Conservation (phyloP, 148 eudicot genomes). For the Nepenthes gracilis region DNA sequence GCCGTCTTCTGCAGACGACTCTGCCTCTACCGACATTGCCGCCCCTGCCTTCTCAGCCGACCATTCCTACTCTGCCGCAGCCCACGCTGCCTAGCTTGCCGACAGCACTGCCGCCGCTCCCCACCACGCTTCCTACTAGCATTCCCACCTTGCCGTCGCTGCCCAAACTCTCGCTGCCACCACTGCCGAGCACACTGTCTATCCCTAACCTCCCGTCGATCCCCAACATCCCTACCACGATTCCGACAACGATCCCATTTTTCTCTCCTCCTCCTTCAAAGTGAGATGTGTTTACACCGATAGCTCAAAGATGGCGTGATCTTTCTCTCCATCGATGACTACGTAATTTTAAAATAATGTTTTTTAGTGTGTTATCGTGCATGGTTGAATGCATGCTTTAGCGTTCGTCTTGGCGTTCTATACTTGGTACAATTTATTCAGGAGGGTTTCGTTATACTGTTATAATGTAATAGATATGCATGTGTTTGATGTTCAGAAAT, state of each 20-base stretch:
- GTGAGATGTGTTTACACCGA: too few species aligned
- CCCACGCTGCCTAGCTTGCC: background rate
- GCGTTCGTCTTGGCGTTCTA: too few species aligned
- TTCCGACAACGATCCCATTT: background rate
- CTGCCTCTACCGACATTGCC: background rate
- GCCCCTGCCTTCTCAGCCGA: background rate
- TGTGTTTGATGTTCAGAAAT: too few species aligned
- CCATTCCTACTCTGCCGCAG: background rate
- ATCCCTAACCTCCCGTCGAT: background rate
- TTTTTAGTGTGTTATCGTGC: too few species aligned
- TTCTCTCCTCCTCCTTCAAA: constrained; percentile 1
- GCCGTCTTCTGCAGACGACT: background rate
- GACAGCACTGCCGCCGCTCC: background rate
- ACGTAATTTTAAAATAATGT: too few species aligned
- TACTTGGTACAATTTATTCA: too few species aligned
- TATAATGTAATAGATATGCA: too few species aligned
- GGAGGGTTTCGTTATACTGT: too few species aligned
- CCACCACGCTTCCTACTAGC: background rate
- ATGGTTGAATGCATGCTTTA: too few species aligned
- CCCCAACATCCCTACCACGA: background rate
- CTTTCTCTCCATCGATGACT: too few species aligned
- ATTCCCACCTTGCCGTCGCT: background rate
- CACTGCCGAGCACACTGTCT: background rate
- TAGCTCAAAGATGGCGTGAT: too few species aligned
- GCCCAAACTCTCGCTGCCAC: background rate